These are phyloP conservation scores for Eutrema yunnanense DNA, from an alignment of 345 rosid genomes.

Conservation along the genomic window DNA sequence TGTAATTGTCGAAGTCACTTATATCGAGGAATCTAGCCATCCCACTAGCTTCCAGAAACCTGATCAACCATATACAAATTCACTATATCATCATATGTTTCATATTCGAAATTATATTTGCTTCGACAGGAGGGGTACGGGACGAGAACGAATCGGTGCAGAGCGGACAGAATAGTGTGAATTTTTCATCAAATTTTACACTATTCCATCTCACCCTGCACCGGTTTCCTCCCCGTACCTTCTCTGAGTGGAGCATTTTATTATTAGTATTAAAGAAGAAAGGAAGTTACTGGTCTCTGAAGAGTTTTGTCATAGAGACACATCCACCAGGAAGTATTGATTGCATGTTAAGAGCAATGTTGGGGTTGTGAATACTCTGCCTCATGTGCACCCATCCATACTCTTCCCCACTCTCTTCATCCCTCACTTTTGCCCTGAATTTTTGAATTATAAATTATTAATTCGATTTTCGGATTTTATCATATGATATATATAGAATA, in stretches of 20 bases:
- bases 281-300: constrained; percentile 43
- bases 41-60: constrained; percentile 65
- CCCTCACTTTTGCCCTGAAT: constrained; percentile 59
- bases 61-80: constrained; percentile 31
- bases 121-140: too few relatives aligned
- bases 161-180: too few relatives aligned
- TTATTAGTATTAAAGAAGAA: neutral
- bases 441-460: neutral
- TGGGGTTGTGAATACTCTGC: constrained; percentile 94
- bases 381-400: constrained; percentile 80
- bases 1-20: constrained; percentile 47
- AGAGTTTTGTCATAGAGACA: constrained; percentile 41
- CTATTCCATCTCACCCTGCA: too few relatives aligned
- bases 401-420: constrained; percentile 47
- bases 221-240: too few relatives aligned
- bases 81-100: neutral
- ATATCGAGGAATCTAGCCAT: constrained; percentile 54
- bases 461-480: neutral
- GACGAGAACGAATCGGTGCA: too few relatives aligned
- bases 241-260: too few relatives aligned
- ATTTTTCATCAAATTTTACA: too few relatives aligned
- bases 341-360: constrained; percentile 77
- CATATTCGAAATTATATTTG: neutral
- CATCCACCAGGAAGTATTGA: constrained; percentile 65
- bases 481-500: neutral